These are phyloP conservation scores for Paraglomus brasilianum DNA, from an alignment of 192 early-diverging fungal genomes.

Conservation along the genomic window DNA sequence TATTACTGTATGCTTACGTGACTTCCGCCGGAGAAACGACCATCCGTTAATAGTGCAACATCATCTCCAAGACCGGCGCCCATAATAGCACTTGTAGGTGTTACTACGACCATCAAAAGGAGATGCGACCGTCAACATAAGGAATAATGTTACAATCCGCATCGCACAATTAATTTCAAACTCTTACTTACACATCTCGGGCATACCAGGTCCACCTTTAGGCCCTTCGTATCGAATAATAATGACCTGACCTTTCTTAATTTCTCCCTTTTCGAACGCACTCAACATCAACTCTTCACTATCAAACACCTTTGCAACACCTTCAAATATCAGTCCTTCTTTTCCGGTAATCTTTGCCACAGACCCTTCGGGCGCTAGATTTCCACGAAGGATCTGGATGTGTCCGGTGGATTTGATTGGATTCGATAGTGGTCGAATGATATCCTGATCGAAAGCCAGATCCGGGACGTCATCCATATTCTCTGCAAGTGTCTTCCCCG, in stretches of 20 bases:
- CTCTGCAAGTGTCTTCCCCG: slow-evolving; percentile 94
- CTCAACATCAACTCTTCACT: slow-evolving; percentile 89
- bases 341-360: slow-evolving; percentile 99
- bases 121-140: not conserved
- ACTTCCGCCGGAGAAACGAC: slow-evolving; percentile 96
- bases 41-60: slow-evolving; percentile 96
- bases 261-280: slow-evolving; percentile 83
- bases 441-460: slow-evolving; percentile 77
- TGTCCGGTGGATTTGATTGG: slow-evolving; percentile 97
- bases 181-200: slow-evolving; percentile 83
- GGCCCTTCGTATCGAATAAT: slow-evolving; percentile 98
- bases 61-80: slow-evolving; percentile 97
- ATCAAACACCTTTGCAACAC: slow-evolving; percentile 89
- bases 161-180: not conserved
- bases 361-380: slow-evolving; percentile 91
- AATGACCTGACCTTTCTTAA: slow-evolving; percentile 86
- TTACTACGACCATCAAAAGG: slow-evolving; percentile 54
- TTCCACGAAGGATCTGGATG: slow-evolving; percentile 91
- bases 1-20: slow-evolving; percentile 64
- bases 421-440: slow-evolving; percentile 76
- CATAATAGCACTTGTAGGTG: slow-evolving; percentile 97
- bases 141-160: slow-evolving; percentile 10
- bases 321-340: slow-evolving; percentile 89
- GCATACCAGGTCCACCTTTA: slow-evolving; percentile 98
- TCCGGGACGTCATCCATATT: slow-evolving; percentile 79